Conservation (phyloP, 2,329 filamentous ascomycete species). For the Remersonia thermophila region DNA sequence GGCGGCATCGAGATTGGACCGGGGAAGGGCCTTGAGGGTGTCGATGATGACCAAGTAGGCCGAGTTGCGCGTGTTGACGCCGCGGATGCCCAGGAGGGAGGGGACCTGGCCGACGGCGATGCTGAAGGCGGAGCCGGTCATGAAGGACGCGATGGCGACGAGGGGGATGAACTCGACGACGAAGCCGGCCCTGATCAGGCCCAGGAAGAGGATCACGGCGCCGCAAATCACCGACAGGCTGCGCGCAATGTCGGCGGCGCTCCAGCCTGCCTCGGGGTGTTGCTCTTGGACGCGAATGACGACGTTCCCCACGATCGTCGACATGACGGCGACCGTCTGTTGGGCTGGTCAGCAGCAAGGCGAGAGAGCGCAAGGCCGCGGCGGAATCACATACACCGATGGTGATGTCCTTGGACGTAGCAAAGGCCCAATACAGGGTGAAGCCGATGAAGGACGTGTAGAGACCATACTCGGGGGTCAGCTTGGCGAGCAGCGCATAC, state of each 20-base stretch:
- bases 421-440: constrained; percentile 71
- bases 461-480: constrained; percentile 58
- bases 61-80: constrained; percentile 32
- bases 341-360: constrained; percentile 6
- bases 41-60: constrained; percentile 35
- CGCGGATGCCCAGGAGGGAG: constrained; percentile 26
- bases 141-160: constrained; percentile 37
- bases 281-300: constrained; percentile 26
- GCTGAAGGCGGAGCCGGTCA: constrained; percentile 38
- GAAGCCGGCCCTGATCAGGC: constrained; percentile 35
- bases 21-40: constrained; percentile 27
- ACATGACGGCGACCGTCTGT: constrained; percentile 43
- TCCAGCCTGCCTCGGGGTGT: constrained; percentile 20
- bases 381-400: constrained; percentile 43
- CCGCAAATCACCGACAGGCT: constrained; percentile 34
- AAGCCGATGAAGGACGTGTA: constrained; percentile 78
- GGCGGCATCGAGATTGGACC: constrained; percentile 52
- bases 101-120: constrained; percentile 38
- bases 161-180: constrained; percentile 40
- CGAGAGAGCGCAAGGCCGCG: no score
- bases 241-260: constrained; percentile 30
- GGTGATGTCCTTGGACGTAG: constrained; percentile 75
- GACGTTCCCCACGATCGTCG: constrained; percentile 37
- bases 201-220: constrained; percentile 30
- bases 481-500: constrained; percentile 58